Percentiles rank a stretch among this genome's conserved stretches.
These are phyloP conservation scores for Punctularia strigosozonata DNA, from an alignment of 768 basidiomycete genomes.

Conservation along the genomic window DNA sequence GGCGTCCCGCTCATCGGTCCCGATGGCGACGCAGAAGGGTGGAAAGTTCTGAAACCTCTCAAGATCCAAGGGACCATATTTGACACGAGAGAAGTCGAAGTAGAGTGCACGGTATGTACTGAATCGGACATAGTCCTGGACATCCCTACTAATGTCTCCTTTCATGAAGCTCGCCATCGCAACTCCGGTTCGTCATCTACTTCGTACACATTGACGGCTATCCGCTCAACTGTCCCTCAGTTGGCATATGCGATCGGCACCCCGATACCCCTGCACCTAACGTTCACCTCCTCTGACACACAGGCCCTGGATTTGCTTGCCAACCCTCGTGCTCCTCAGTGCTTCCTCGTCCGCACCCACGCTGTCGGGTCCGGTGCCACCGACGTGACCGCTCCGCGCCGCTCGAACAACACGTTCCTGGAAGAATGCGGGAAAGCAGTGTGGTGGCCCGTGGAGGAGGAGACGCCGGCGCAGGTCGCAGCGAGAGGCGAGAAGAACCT, in stretches of 20 bases:
- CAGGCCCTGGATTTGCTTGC: conserved; percentile 41
- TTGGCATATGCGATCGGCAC: conserved; percentile 39
- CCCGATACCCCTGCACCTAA: conserved; percentile 37
- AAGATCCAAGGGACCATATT: conserved; percentile 2
- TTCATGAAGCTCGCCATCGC: neutral
- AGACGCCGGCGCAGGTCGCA: conserved; percentile 14
- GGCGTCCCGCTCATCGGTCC: conserved; percentile 2
- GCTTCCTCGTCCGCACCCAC: conserved; percentile 35
- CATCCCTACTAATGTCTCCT: neutral
- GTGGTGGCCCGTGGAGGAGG: conserved; percentile 35
- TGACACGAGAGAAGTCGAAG: neutral
- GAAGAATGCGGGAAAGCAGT: conserved; percentile 29
- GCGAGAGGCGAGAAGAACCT: neutral
- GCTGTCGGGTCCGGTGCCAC: conserved; percentile 37
- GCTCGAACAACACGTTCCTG: conserved; percentile 36
- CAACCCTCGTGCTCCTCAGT: conserved; percentile 23
- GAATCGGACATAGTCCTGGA: too few species aligned
- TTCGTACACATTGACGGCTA: neutral
- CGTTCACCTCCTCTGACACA: conserved; percentile 29
- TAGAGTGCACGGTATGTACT: conserved; percentile 1
- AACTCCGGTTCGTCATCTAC: neutral
- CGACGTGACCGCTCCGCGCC: conserved; percentile 21
- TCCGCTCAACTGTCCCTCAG: conserved; percentile 15
- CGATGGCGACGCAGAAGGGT: conserved; percentile 7
- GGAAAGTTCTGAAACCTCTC: conserved; percentile 9